These are phyloP conservation scores for Misopates orontium DNA, from an alignment of 257 asterid species.

Conservation along the genomic window DNA sequence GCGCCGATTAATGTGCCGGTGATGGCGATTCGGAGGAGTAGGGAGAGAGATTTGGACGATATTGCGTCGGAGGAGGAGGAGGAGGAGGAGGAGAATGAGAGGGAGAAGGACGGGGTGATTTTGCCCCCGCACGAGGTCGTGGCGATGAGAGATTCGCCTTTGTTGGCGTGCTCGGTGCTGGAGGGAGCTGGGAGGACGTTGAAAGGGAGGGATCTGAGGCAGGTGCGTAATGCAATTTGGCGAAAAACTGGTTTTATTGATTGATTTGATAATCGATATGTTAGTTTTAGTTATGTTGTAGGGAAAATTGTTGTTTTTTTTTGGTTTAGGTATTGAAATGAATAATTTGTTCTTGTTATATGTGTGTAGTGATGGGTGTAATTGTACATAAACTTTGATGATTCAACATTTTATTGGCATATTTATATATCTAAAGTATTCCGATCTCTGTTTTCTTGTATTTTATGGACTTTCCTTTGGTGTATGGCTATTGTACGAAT, in stretches of 20 bases:
- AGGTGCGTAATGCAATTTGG: conserved; percentile 71
- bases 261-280: conserved; percentile 30
- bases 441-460: too few species aligned
- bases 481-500: too few species aligned
- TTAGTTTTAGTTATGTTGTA: background rate
- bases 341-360: too few species aligned
- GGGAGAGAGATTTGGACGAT: conserved; percentile 40
- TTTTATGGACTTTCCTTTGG: too few species aligned
- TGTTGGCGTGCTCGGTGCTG: conserved; percentile 58
- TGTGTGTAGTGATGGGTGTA: too few species aligned
- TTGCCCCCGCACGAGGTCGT: conserved; percentile 74
- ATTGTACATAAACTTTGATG: too few species aligned
- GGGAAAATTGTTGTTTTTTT: too few species aligned
- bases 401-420: too few species aligned
- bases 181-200: conserved; percentile 79
- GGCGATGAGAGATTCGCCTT: conserved; percentile 50
- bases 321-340: too few species aligned
- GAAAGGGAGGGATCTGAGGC: conserved; percentile 79
- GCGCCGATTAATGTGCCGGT: conserved; percentile 74
- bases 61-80: conserved; percentile 40
- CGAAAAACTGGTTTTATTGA: conserved; percentile 70
- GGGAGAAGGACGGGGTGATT: conserved; percentile 29
- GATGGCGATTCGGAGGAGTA: conserved; percentile 42
- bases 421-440: too few species aligned
- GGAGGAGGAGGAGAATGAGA: conserved; percentile 36